Base-by-base conservation (phyloP, 345 rosid species). In the Melastoma malabathricum region DNA sequence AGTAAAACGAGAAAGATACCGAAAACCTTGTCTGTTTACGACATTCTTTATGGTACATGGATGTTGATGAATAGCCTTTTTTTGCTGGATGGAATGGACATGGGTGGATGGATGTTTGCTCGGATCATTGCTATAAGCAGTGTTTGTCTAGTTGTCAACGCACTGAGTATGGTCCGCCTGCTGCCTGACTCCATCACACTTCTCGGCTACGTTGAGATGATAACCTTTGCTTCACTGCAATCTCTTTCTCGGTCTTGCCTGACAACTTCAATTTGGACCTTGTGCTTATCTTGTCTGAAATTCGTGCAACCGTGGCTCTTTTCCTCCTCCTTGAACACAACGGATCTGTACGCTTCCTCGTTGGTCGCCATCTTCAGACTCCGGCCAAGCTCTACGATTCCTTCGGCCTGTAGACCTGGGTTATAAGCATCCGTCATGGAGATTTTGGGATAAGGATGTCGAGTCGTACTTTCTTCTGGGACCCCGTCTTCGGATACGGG, bases 81-180 rank as follows among this genome's bases (percentile, higher is more conserved):
- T 9, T n/a, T n/a, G n/a, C n/a, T n/a, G n/a, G n/a, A n/a, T n/a
- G n/a, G n/a, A n/a, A n/a, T n/a, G n/a, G n/a, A n/a, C n/a, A n/a
- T 29, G 38, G 2, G 2, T 34, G 41, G 41, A 34, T 34, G 12
- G 41, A 34, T 34, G 41, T 2, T 34, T 12, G 9, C 41, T 9
- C 12, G 41, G 41, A 34, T 34, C 41, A 34, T 34, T 5, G 41
- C 12, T 34, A 6, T 7, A 22, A 22, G 2, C 25, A 9, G 12
- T 34, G 25, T 19, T 12, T 15, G 6, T 45, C 18, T n/a, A 10
- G 50, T 18, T 22, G 50, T 14, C 13, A 47, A 43, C 15, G 10
- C 44, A 18, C 34, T 29, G 29, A 27, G 57, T 47, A 51, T 52
- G 54, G 22, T 47, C 49, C 0, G 50, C 67, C 44, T 63, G 67